These are phyloP conservation scores for Ligustrum vulgare DNA, from an alignment of 257 asterid genomes.

Conservation along the genomic window DNA sequence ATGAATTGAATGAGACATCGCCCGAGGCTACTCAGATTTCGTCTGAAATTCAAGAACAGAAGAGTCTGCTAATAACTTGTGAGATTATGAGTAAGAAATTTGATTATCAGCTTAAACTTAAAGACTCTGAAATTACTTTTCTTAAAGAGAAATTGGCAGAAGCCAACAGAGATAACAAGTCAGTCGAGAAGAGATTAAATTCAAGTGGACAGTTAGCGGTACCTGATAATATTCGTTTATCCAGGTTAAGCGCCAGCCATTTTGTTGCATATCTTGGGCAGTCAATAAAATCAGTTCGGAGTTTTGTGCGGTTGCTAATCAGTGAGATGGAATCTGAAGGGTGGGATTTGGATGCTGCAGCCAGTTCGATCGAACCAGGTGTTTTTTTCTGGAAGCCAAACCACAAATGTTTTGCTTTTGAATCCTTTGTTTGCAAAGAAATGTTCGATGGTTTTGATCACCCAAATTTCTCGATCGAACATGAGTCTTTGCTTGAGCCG, in stretches of 20 bases:
- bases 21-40: conserved; percentile 46
- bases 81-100: conserved; percentile 64
- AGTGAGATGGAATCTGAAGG: conserved; percentile 63
- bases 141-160: conserved; percentile 71
- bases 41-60: conserved; percentile 72
- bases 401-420: conserved; percentile 64
- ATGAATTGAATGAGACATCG: conserved; percentile 46
- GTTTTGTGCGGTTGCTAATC: conserved; percentile 56
- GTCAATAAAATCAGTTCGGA: conserved; percentile 54
- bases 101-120: conserved; percentile 75
- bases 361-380: conserved; percentile 54
- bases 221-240: conserved; percentile 33
- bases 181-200: conserved; percentile 57
- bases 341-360: conserved; percentile 80
- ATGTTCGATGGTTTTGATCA: conserved; percentile 72
- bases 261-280: conserved; percentile 42
- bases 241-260: conserved; percentile 54
- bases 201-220: conserved; percentile 45
- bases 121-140: conserved; percentile 75
- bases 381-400: conserved; percentile 47
- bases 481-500: conserved; percentile 21
- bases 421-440: conserved; percentile 63
- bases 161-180: conserved; percentile 48
- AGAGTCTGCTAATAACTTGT: conserved; percentile 50
- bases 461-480: conserved; percentile 44